Conservation (phyloP, 495 filamentous ascomycete genomes). For the Aspergillus leporis region DNA sequence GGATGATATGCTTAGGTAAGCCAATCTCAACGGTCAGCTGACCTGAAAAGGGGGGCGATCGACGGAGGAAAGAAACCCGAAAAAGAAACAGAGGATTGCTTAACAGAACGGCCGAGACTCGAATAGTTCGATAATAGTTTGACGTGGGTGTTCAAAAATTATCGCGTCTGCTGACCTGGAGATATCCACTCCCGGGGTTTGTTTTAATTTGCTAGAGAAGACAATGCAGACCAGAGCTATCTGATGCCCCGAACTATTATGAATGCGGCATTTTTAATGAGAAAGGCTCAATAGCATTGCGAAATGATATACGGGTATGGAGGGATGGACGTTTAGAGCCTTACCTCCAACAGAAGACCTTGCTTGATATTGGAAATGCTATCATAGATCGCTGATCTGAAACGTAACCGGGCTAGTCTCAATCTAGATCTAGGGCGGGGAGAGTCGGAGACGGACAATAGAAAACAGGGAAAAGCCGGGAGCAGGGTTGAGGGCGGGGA, state of each 20-base stretch:
- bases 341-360: too few species aligned
- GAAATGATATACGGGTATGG: too few species aligned
- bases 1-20: constrained; percentile 11
- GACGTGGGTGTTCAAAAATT: background rate
- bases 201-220: background rate
- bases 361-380: too few species aligned
- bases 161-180: constrained; percentile 9
- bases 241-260: background rate
- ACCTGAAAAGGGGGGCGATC: background rate
- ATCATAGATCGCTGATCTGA: too few species aligned
- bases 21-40: background rate
- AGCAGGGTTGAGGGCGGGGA: background rate
- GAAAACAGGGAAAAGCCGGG: constrained; percentile 1
- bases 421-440: too few species aligned
- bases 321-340: too few species aligned
- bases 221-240: background rate
- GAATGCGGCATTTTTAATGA: background rate
- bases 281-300: background rate
- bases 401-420: too few species aligned
- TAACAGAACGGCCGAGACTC: constrained; percentile 7
- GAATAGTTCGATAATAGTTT: constrained; percentile 9
- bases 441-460: background rate
- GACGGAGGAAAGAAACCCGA: constrained; percentile 14
- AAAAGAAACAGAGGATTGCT: background rate
- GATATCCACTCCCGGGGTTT: background rate